phyloP scores from a whole-genome alignment of 2,329 filamentous ascomycete genomes.

The Scedosporium aurantiacum region DNA sequence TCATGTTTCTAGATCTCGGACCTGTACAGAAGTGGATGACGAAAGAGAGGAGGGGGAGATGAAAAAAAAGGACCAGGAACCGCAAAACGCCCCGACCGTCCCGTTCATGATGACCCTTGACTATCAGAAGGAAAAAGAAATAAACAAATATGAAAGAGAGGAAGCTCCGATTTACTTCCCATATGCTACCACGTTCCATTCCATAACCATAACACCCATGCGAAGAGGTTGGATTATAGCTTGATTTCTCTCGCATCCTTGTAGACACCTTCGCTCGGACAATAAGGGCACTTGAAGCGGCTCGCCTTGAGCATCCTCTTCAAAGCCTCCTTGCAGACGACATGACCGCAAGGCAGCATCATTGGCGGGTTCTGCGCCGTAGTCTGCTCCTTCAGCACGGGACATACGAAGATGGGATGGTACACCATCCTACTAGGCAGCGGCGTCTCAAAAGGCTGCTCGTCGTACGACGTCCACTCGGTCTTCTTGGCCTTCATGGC shows the following conservation, averaged over 20 bases:
- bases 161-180: too few species aligned
- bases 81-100: not conserved
- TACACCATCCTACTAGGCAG: constrained; percentile 56
- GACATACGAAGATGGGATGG: constrained; percentile 96
- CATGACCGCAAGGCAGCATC: constrained; percentile 94
- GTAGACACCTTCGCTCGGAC: constrained; percentile 69
- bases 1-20: too few species aligned
- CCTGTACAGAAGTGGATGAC: too few species aligned
- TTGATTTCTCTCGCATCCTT: constrained; percentile 67
- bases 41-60: not conserved
- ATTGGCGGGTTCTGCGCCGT: constrained; percentile 90
- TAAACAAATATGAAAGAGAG: not conserved
- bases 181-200: too few species aligned
- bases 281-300: constrained; percentile 93
- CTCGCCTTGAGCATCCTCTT: constrained; percentile 67
- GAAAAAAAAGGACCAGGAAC: not conserved
- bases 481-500: constrained; percentile 85
- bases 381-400: constrained; percentile 91
- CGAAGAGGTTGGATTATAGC: constrained; percentile 28
- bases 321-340: constrained; percentile 77
- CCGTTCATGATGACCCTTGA: not conserved
- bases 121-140: not conserved
- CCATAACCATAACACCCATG: not conserved
- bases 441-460: constrained; percentile 69
- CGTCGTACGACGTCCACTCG: constrained; percentile 87